Percentiles rank a stretch among this genome's conserved stretches.
phyloP scores from a whole-genome alignment of 140 eudicot species.

The Stevia rebaudiana region DNA sequence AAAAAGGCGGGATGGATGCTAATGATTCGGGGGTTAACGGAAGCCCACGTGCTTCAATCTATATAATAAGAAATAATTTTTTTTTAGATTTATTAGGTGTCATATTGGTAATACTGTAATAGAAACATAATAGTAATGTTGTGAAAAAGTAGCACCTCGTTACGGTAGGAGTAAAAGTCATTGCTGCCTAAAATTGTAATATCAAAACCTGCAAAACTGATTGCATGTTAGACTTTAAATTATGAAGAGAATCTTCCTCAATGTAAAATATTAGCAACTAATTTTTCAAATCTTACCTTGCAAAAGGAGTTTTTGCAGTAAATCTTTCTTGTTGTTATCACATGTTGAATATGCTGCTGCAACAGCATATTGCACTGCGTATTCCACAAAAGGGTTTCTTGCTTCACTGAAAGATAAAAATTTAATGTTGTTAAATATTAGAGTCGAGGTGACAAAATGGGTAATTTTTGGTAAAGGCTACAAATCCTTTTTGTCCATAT shows the following conservation, averaged over 20 bases:
- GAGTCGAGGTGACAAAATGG: neutral
- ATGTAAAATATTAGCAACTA: neutral
- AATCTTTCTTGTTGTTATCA: constrained; percentile 50
- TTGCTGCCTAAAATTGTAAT: constrained; percentile 84
- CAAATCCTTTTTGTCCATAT: neutral
- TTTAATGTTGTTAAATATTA: constrained; percentile 14
- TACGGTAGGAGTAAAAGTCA: constrained; percentile 91
- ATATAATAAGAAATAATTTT: neutral
- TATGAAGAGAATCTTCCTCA: neutral
- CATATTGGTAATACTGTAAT: no score
- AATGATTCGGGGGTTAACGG: constrained; percentile 76
- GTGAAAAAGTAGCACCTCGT: constrained; percentile 52
- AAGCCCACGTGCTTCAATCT: constrained; percentile 92
- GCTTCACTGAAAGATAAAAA: constrained; percentile 47
- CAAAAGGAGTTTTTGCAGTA: constrained; percentile 61
- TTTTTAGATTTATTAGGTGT: neutral
- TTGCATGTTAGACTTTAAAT: constrained; percentile 21
- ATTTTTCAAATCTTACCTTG: constrained; percentile 39
- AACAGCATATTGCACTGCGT: constrained; percentile 78
- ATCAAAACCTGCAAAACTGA: constrained; percentile 76
- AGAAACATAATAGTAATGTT: no score
- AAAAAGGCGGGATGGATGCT: constrained; percentile 71
- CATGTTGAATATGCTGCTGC: constrained; percentile 77
- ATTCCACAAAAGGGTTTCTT: constrained; percentile 90
- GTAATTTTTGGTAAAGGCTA: neutral